These are phyloP conservation scores for Kwoniella sp. DNA, from an alignment of 768 basidiomycete species.

Conservation along the genomic window DNA sequence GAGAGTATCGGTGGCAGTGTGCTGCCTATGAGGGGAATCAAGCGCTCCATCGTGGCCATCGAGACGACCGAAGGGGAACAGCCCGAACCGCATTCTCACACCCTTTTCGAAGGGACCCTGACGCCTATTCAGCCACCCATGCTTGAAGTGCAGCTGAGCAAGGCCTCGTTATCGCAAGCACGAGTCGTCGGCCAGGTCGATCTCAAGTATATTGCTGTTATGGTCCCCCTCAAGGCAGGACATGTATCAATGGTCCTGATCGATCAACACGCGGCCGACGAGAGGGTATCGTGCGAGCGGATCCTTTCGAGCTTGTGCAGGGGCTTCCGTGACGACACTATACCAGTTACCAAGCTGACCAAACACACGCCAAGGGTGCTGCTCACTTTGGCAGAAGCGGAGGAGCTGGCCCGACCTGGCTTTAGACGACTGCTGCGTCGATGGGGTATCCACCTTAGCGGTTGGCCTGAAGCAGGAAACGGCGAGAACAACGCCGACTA, in stretches of 20 bases:
- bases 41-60: no score
- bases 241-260: constrained; percentile 62
- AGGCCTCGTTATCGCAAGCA: constrained; percentile 59
- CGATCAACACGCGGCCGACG: constrained; percentile 98
- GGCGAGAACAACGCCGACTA: constrained; percentile 19
- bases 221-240: constrained; percentile 9
- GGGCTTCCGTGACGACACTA: constrained; percentile 56
- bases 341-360: constrained; percentile 47
- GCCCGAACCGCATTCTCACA: no score
- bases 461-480: neutral
- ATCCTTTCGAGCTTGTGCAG: constrained; percentile 71
- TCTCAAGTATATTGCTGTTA: constrained; percentile 80
- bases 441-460: constrained; percentile 44
- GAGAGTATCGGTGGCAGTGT: neutral
- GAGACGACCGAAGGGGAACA: no score
- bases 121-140: no score
- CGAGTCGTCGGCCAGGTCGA: constrained; percentile 79
- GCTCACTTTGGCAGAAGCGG: constrained; percentile 64
- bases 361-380: constrained; percentile 61
- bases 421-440: constrained; percentile 23
- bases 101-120: no score
- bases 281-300: constrained; percentile 82
- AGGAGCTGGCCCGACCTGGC: constrained; percentile 50
- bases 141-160: constrained; percentile 43
- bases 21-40: no score